Percentiles rank a stretch among this genome's conserved stretches.
These are phyloP conservation scores for Rosa multiflora DNA, from an alignment of 306 rosid species.

Conservation along the genomic window DNA sequence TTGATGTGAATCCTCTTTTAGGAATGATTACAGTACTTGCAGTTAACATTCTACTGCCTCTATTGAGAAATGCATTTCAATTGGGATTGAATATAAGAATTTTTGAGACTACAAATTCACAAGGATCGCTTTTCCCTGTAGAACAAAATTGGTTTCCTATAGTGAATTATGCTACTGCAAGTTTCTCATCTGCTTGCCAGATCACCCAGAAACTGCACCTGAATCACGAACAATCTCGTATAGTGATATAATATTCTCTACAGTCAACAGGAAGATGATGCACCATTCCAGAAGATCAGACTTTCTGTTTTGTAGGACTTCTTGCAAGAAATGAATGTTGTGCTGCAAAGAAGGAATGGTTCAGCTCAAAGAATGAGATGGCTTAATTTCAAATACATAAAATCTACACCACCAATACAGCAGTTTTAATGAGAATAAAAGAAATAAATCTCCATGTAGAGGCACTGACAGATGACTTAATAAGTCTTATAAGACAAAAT, in stretches of 20 bases:
- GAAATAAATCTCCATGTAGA: neutral
- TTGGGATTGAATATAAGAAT: neutral
- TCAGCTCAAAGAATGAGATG: neutral
- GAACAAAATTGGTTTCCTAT: constrained; percentile 11
- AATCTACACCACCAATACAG: neutral
- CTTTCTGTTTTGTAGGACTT: constrained; percentile 93
- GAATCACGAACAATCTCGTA: constrained; percentile 82
- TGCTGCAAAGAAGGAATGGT: constrained; percentile 58
- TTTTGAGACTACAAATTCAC: neutral
- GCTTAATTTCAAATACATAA: neutral
- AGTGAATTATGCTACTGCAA: constrained; percentile 3
- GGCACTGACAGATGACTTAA: neutral
- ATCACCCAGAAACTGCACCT: constrained; percentile 15
- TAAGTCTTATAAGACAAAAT: neutral
- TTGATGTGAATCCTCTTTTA: neutral
- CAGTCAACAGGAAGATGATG: constrained; percentile 77
- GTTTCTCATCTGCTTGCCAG: constrained; percentile 13
- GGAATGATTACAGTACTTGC: neutral
- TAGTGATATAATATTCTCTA: constrained; percentile 74
- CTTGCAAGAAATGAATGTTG: constrained; percentile 96
- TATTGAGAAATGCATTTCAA: neutral
- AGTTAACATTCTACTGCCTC: neutral
- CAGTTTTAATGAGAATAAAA: neutral
- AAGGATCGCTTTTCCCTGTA: neutral
- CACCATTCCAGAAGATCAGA: constrained; percentile 98